Percentiles rank a stretch among this genome's conserved stretches.
Conservation (phyloP, 2,329 filamentous ascomycete species). For the Aspergillus novofumigatus region DNA sequence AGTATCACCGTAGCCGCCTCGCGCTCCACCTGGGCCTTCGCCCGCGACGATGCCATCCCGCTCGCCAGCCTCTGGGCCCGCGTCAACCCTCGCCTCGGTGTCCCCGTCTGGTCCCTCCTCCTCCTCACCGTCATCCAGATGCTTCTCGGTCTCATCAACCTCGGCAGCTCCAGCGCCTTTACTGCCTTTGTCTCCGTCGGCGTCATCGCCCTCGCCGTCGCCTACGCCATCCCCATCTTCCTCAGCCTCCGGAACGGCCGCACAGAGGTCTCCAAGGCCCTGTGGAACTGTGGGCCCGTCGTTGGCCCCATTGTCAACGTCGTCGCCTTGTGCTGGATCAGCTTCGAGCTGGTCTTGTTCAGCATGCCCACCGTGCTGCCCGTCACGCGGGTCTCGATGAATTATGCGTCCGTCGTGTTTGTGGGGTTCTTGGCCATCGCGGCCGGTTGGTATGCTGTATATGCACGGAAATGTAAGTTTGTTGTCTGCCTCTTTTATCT, state of each 20-base stretch:
- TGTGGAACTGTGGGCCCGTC: conserved; percentile 44
- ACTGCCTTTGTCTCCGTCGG: conserved; percentile 52
- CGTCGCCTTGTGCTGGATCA: conserved; percentile 49
- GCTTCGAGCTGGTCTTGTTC: conserved; percentile 52
- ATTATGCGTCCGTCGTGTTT: conserved; percentile 57
- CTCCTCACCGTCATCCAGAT: conserved; percentile 46
- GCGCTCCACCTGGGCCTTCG: conserved; percentile 45
- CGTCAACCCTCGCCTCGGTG: conserved; percentile 32
- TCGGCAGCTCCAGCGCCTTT: conserved; percentile 47
- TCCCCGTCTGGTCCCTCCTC: conserved; percentile 41
- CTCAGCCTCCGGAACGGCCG: conserved; percentile 48
- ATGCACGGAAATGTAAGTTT: conserved; percentile 49
- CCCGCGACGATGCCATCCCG: conserved; percentile 44
- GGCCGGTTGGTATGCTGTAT: conserved; percentile 48
- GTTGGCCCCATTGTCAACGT: conserved; percentile 46
- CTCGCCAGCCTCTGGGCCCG: conserved; percentile 35
- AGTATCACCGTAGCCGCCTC: conserved; percentile 51
- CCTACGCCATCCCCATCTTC: conserved; percentile 54
- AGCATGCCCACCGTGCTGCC: conserved; percentile 52
- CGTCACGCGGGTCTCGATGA: conserved; percentile 51
- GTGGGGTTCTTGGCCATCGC: conserved; percentile 51
- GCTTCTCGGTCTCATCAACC: conserved; percentile 48
- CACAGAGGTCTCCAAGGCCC: conserved; percentile 45
- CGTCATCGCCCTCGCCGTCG: conserved; percentile 53
- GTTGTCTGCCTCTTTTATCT: not conserved